Base-by-base conservation (phyloP, 257 asterid genomes). In the Solanum appendiculatum region DNA sequence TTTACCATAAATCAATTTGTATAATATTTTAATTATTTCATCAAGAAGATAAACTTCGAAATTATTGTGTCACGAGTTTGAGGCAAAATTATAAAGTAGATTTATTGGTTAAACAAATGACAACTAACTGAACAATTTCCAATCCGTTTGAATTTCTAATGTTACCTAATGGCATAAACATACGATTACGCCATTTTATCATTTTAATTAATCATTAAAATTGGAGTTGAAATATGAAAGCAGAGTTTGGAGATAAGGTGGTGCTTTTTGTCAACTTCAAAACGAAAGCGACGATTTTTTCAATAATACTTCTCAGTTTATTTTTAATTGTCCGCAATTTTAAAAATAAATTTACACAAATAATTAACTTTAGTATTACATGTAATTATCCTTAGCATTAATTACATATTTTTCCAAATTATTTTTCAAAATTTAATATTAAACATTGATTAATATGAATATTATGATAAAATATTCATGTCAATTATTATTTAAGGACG, bases 101-200 rank as follows among this genome's bases (percentile, higher is more conserved):
- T 93, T 85, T 90, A 92, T 89, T 92, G 90, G 96, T 90, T 93
- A 88, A 93, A 89, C 96, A 86, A 90, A 93, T 85, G 86, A 89
- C 92, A 93, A 91, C 96, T 88, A 93, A 93, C 94, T 87, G 14
- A 92, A 89, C 87, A 88, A 88, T 87, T 46, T 69, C 72, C 78
- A 48, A 84, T 63, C 33, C 58, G 36, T 86, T 86, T 86, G 51
- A 78, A 84, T 77, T 77, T 83, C 87, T 15, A 72, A 31, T 25
- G 34, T 51, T 83, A 33, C 64, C 70, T 37, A 42, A 86, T 33
- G 74, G 44, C 21, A 81, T 48, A 54, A n/a, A 56, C 27, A 51
- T 69, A 48, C 29, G 31, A 25, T 39, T 51, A 54, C 74, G 40
- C 74, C 51, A 72, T 33, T 25, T 23, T 87, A 31, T 40, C 13